These are phyloP conservation scores for Triticum dicoccoides DNA, from an alignment of 176 grass and related monocot genomes.

Conservation along the genomic window DNA sequence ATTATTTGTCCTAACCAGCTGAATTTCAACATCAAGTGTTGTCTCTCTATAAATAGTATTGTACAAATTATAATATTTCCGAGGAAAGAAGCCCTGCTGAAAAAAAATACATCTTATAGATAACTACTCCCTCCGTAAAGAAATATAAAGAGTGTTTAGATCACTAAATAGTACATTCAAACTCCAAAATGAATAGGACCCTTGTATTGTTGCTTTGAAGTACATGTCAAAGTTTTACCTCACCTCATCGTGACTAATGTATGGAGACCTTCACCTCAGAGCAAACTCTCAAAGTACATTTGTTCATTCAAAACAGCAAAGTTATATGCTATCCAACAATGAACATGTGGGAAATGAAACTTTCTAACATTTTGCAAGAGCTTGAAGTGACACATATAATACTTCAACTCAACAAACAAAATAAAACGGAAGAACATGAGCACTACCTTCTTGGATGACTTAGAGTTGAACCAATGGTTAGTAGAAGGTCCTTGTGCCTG, in stretches of 20 bases:
- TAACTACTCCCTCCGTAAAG: not conserved
- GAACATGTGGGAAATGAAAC: not conserved
- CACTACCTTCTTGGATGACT: constrained; percentile 84
- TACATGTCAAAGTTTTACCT: not conserved
- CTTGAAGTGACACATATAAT: not conserved
- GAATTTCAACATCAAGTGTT: not conserved
- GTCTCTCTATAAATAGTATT: not conserved
- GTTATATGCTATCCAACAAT: not conserved
- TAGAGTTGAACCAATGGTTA: constrained; percentile 86
- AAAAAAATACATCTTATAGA: not conserved
- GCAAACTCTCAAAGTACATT: not conserved
- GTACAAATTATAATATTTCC: not conserved
- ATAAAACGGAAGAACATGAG: not conserved
- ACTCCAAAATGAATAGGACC: not conserved
- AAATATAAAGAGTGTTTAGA: too few relatives aligned
- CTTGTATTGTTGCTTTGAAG: not conserved
- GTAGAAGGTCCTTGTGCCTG: constrained; percentile 52
- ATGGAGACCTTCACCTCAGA: not conserved
- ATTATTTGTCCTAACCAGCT: not conserved
- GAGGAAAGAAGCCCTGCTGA: not conserved
- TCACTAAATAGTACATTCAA: not conserved
- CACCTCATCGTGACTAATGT: not conserved
- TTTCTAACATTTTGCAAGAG: not conserved
- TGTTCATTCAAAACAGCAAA: not conserved
- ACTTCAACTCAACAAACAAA: not conserved